These are phyloP conservation scores for Globisporangium yorkense DNA, from an alignment of 352 stramenopile genomes.

Conservation along the genomic window DNA sequence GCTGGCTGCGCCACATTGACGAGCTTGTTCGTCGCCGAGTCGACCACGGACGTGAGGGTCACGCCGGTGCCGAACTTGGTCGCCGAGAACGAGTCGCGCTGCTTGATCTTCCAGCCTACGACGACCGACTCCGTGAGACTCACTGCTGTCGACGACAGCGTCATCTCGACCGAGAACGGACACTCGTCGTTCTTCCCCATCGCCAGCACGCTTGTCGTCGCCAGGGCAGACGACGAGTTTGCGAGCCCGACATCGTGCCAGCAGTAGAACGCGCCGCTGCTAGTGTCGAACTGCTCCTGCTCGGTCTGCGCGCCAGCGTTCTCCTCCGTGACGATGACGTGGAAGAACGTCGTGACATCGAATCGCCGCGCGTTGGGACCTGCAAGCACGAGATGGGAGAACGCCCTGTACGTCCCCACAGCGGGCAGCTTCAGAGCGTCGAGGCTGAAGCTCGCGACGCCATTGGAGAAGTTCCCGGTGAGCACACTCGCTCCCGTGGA, in stretches of 20 bases:
- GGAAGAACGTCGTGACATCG: constrained; percentile 51
- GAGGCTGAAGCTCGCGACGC: constrained; percentile 26
- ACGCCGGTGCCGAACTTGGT: constrained; percentile 13
- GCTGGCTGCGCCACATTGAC: constrained; percentile 34
- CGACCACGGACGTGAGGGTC: constrained; percentile 33
- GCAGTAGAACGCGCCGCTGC: constrained; percentile 35
- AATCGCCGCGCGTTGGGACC: constrained; percentile 27
- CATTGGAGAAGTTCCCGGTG: constrained; percentile 29
- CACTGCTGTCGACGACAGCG: constrained; percentile 19
- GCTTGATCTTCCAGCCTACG: constrained; percentile 27
- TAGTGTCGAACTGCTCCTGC: constrained; percentile 18
- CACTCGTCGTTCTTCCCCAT: constrained; percentile 29
- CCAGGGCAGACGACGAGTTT: constrained; percentile 12
- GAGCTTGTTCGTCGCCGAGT: constrained; percentile 18
- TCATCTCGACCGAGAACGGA: constrained; percentile 36
- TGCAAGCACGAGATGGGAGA: constrained; percentile 40
- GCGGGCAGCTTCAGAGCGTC: constrained; percentile 26
- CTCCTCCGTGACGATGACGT: constrained; percentile 29
- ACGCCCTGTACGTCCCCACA: constrained; percentile 27
- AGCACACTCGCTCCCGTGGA: background rate
- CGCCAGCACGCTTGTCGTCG: constrained; percentile 25
- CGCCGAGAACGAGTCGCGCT: constrained; percentile 15
- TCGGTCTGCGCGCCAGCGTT: constrained; percentile 18
- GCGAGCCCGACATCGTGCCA: constrained; percentile 30
- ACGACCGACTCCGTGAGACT: constrained; percentile 8